Base-by-base conservation (phyloP, 2,329 filamentous ascomycete genomes). In the Lachnellula hyalina region DNA sequence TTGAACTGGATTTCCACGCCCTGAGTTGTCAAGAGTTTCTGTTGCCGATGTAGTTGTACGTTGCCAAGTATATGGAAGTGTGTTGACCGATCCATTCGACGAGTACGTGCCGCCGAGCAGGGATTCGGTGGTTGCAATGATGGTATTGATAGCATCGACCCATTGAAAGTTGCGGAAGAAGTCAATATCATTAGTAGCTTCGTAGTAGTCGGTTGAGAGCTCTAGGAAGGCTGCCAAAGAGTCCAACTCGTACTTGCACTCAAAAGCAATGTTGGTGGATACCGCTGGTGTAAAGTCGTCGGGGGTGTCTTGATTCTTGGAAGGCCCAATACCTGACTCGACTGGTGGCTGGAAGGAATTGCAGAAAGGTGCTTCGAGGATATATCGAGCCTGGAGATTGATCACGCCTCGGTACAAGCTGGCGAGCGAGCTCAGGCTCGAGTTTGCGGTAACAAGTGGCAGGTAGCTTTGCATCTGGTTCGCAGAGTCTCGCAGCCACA, bases 171-270 rank as follows among this genome's bases (percentile, higher is more conserved):
- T 86, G 46, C 86, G 73, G 69, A 95, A 96, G 57, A 90, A 90
- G 52, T 79, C 80, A 0, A 77, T 81, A 38, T 92, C 92, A 0
- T 78, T 78, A 0, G 90, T 96, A 57, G 82, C 79, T 21, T 82
- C 77, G 72, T 89, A 82, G 74, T 96, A 96, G 66, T 94, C 83
- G 60, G 89, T 88, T 1, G 84, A 85, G 5, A 97, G 77, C 42
- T 89, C 83, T 7, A 97, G 77, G 71, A 96, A 96, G 32, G 90
- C 85, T 0, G 92, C 90, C 1, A 96, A 79, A 11, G 89, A 93
- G 74, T 96, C 92, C 46, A 96, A 83, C 73, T 96, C 93, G 71
- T 94, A 96, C 72, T 96, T 96, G 80, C 93, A 96, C 71, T 96
- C 93, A 67, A 94, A 96, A 0, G 96, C 91, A 38, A 85, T 76